These are phyloP conservation scores for Torulaspora maleeae DNA, from an alignment of 805 yeast species.

Conservation along the genomic window DNA sequence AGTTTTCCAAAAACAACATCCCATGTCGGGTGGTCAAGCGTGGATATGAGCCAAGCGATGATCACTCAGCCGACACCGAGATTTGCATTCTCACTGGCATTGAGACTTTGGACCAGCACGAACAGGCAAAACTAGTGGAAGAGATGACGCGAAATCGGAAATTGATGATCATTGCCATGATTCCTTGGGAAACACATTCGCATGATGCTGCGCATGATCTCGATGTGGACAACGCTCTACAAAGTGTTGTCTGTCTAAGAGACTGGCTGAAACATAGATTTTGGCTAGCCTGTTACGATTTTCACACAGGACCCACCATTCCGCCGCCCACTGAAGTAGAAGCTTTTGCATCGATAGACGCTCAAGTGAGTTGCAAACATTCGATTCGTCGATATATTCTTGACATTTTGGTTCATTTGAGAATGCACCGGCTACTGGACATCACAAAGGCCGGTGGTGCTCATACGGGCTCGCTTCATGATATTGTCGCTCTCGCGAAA, in stretches of 20 bases:
- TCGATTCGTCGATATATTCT: slow-evolving; percentile 53
- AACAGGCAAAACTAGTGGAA: slow-evolving; percentile 15
- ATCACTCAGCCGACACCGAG: slow-evolving; percentile 1
- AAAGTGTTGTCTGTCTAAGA: slow-evolving; percentile 11
- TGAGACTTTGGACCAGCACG: slow-evolving; percentile 10
- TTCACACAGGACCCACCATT: slow-evolving; percentile 4
- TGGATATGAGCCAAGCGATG: slow-evolving; percentile 1
- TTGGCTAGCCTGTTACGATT: slow-evolving; percentile 30
- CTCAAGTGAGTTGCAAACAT: slow-evolving; percentile 38
- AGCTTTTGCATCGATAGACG: not conserved
- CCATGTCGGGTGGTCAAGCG: slow-evolving; percentile 7
- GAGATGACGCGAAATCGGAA: slow-evolving; percentile 9
- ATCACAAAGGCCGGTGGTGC: slow-evolving; percentile 44
- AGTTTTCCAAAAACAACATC: slow-evolving; percentile 5
- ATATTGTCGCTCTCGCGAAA: slow-evolving; percentile 40
- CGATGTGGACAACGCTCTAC: not conserved
- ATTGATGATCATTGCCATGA: slow-evolving; percentile 11
- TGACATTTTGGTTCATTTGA: slow-evolving; percentile 51
- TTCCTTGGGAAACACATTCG: slow-evolving; percentile 9
- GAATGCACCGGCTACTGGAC: slow-evolving; percentile 52
- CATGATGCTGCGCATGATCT: slow-evolving; percentile 1
- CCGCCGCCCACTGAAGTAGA: not conserved
- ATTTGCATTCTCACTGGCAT: slow-evolving; percentile 21
- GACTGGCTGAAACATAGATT: slow-evolving; percentile 42
- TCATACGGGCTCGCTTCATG: slow-evolving; percentile 44